These are phyloP conservation scores for Cryptosporidium xiaoi DNA, from an alignment of 169 alveolate genomes.

Conservation along the genomic window DNA sequence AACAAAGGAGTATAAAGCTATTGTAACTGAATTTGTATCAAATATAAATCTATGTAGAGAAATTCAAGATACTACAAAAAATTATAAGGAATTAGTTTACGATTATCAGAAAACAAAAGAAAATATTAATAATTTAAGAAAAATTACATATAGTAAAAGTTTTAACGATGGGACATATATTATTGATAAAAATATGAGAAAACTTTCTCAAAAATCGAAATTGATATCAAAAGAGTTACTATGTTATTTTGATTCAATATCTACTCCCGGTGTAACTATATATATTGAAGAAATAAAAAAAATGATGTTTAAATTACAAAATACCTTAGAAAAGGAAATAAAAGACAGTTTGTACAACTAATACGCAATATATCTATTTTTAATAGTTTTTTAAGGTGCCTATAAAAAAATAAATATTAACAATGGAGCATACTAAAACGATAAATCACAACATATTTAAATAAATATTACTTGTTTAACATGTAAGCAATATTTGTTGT, in stretches of 20 bases:
- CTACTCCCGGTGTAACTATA: background rate
- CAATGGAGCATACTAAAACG: too few relatives aligned
- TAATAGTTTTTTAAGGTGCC: too few relatives aligned
- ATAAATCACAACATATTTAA: too few relatives aligned
- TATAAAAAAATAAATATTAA: too few relatives aligned
- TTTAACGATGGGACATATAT: constrained; percentile 17
- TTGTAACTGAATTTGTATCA: constrained; percentile 2
- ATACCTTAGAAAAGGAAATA: constrained; percentile 51
- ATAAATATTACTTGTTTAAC: too few relatives aligned
- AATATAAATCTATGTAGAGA: constrained; percentile 7
- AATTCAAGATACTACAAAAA: constrained; percentile 16
- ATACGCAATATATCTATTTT: too few relatives aligned
- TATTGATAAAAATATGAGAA: background rate
- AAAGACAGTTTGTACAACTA: background rate
- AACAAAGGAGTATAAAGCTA: constrained; percentile 2
- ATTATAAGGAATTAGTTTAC: background rate
- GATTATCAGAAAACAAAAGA: constrained; percentile 10
- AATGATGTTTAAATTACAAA: constrained; percentile 12
- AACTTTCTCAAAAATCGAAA: constrained; percentile 36
- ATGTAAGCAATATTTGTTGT: too few relatives aligned
- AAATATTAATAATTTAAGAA: background rate
- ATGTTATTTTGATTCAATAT: constrained; percentile 14
- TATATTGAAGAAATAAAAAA: constrained; percentile 2
- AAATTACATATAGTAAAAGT: background rate
- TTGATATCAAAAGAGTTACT: constrained; percentile 7